These are phyloP conservation scores for Fomitopsis serialis DNA, from an alignment of 768 basidiomycete species.

Conservation along the genomic window DNA sequence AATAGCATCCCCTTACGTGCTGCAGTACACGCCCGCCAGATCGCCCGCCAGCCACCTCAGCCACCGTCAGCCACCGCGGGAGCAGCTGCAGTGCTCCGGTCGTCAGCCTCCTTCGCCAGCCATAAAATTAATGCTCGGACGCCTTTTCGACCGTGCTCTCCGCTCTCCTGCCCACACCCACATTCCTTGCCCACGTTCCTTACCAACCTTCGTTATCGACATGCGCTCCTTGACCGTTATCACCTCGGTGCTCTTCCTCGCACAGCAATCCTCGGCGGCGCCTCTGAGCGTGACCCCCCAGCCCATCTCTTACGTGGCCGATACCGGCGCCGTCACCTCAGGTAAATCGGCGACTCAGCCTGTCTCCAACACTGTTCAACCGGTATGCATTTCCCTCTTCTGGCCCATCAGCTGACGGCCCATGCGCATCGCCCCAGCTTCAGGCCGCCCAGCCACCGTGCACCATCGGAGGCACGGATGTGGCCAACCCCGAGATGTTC, in stretches of 20 bases:
- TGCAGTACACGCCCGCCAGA: background rate
- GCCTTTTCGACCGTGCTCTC: no score
- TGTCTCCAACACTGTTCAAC: background rate
- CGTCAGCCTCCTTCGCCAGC: background rate
- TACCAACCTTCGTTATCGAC: background rate
- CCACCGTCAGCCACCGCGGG: background rate
- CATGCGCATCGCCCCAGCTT: background rate
- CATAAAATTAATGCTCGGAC: background rate
- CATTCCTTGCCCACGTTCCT: background rate
- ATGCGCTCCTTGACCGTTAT: slow-evolving; percentile 9
- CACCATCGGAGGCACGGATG: background rate
- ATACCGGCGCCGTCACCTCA: background rate
- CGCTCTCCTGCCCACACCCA: background rate
- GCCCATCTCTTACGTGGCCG: background rate
- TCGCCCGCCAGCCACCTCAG: background rate
- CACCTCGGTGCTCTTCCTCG: slow-evolving; percentile 8
- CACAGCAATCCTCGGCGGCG: background rate
- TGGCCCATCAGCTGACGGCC: background rate
- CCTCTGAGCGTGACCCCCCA: background rate
- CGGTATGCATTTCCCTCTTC: background rate
- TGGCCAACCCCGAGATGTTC: background rate
- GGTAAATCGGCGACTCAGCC: background rate
- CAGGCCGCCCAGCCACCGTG: slow-evolving; percentile 1
- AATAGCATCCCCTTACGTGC: background rate
- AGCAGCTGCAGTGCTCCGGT: background rate